Evolutionary conservation across 257 asterid genomes (phyloP).

Genomic region (Rehmannia glutinosa): DNA sequence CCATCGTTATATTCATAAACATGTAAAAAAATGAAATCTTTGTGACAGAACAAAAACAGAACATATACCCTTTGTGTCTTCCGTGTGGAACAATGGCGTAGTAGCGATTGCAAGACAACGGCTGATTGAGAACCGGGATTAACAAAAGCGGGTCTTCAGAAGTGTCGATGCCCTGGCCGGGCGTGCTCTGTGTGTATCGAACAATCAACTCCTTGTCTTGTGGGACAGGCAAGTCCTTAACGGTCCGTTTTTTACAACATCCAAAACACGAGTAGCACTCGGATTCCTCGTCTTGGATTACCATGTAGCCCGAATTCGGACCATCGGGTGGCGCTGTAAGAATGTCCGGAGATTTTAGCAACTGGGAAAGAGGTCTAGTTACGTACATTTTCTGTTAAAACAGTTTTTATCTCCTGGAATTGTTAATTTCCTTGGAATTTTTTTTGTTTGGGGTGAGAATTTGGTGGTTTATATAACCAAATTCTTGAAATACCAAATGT

Average conservation of each 20-base stretch:
- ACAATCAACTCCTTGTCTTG: no score
- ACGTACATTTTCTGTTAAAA: constrained; percentile 53
- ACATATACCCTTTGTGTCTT: constrained; percentile 55
- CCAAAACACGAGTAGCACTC: constrained; percentile 52
- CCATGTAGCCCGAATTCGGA: constrained; percentile 57
- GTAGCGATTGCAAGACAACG: constrained; percentile 47
- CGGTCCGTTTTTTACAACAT: constrained; percentile 28
- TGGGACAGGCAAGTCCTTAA: constrained; percentile 22
- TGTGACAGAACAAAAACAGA: no score
- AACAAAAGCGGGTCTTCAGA: constrained; percentile 23
- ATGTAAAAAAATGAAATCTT: no score
- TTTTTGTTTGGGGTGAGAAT: no score
- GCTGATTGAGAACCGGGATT: constrained; percentile 49
- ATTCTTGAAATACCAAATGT: no score
- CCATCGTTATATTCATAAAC: no score
- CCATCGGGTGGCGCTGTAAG: constrained; percentile 35
- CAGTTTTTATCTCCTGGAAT: no score
- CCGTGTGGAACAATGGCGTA: constrained; percentile 46
- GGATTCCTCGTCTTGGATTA: constrained; percentile 56
- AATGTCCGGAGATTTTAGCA: constrained; percentile 28
- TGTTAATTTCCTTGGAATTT: no score
- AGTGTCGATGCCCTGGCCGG: neutral
- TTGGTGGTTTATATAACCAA: no score
- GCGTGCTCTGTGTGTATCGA: neutral
- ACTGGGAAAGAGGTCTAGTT: constrained; percentile 50